These are phyloP conservation scores for Candida gorgasii DNA, from an alignment of 805 yeast species.

Conservation along the genomic window DNA sequence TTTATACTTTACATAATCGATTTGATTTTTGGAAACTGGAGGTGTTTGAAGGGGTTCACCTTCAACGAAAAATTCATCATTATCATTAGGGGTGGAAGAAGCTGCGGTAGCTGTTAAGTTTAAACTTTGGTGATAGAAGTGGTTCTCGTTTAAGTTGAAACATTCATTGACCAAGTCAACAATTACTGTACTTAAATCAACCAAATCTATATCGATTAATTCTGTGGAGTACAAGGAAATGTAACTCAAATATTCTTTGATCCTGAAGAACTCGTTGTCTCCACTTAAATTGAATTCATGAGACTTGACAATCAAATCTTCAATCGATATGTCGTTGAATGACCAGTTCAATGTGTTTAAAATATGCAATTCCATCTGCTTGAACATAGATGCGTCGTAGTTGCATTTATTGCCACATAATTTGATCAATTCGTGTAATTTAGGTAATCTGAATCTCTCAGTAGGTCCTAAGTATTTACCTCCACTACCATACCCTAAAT, in stretches of 20 bases:
- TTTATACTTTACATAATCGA: slow-evolving; percentile 20
- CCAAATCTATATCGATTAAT: slow-evolving; percentile 35
- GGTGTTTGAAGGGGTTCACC: neutral
- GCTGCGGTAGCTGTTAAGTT: slow-evolving; percentile 13
- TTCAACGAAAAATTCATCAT: slow-evolving; percentile 15
- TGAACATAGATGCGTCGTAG: slow-evolving; percentile 48
- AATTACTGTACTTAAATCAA: slow-evolving; percentile 32
- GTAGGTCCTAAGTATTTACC: slow-evolving; percentile 70
- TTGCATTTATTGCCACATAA: slow-evolving; percentile 66
- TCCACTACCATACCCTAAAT: slow-evolving; percentile 49
- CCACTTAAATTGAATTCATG: slow-evolving; percentile 34
- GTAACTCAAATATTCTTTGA: slow-evolving; percentile 53
- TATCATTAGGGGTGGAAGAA: too few species aligned
- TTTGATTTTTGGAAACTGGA: neutral
- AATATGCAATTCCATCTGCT: slow-evolving; percentile 62
- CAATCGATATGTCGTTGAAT: slow-evolving; percentile 58
- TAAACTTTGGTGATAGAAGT: slow-evolving; percentile 25
- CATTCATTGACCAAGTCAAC: slow-evolving; percentile 34
- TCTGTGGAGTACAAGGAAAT: slow-evolving; percentile 48
- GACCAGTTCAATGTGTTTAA: slow-evolving; percentile 58
- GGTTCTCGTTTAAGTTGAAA: slow-evolving; percentile 22
- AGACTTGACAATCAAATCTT: slow-evolving; percentile 34
- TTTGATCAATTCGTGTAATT: slow-evolving; percentile 67
- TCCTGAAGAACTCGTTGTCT: slow-evolving; percentile 38
- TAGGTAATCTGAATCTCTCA: slow-evolving; percentile 72